Conservation (phyloP, 2,329 filamentous ascomycete genomes). For the Ascochyta viciae-villosae region DNA sequence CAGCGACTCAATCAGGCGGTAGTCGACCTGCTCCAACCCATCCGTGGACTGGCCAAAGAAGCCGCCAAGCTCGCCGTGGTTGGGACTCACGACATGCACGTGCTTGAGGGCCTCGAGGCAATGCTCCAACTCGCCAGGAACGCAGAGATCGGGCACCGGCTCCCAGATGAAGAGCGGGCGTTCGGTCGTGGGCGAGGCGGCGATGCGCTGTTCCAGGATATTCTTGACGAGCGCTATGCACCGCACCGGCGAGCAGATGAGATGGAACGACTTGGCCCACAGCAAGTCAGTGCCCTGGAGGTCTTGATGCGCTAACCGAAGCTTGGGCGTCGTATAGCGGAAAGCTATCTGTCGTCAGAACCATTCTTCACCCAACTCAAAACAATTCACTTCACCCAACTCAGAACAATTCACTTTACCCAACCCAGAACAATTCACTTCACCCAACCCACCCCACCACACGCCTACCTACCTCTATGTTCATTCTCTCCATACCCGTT, state of each 20-base stretch:
- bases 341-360: conserved; percentile 62
- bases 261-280: conserved; percentile 79
- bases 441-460: too few relatives aligned
- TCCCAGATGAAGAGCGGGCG: conserved; percentile 88
- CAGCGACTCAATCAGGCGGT: conserved; percentile 51
- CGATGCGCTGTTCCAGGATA: conserved; percentile 65
- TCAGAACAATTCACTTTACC: too few relatives aligned
- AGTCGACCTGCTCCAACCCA: conserved; percentile 45
- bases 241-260: conserved; percentile 81
- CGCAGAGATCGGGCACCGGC: conserved; percentile 88
- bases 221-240: conserved; percentile 77
- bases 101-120: conserved; percentile 60
- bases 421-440: too few relatives aligned
- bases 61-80: conserved; percentile 85
- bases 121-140: conserved; percentile 65
- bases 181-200: conserved; percentile 29
- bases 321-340: conserved; percentile 85
- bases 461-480: conserved; percentile 59
- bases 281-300: conserved; percentile 69
- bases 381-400: too few relatives aligned
- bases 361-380: too few relatives aligned
- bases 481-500: conserved; percentile 82
- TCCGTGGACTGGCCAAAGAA: conserved; percentile 70
- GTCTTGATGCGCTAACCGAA: conserved; percentile 76
- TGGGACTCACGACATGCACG: conserved; percentile 74